A percentile compares a stretch with the other conserved stretches of the same genome.
Evolutionary conservation across 768 basidiomycete genomes (phyloP).

Genomic region (Boletellus sp.): DNA sequence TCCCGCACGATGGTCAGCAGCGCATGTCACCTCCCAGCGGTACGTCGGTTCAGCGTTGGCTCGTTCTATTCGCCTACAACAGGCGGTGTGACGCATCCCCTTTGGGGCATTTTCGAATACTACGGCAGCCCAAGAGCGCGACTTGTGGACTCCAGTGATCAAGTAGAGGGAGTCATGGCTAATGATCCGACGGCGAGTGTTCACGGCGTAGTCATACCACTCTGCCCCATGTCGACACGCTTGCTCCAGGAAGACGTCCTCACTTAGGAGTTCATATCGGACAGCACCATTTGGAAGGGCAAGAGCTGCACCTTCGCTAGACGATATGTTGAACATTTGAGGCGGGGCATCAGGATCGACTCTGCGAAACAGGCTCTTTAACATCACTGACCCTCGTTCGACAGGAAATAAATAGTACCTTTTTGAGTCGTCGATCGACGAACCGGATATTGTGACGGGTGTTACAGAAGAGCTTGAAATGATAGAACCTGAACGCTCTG

Average conservation of each 20-base stretch:
- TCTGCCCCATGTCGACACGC: constrained; percentile 15
- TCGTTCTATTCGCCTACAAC: constrained; percentile 7
- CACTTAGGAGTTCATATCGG: constrained; percentile 22
- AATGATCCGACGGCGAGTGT: constrained; percentile 7
- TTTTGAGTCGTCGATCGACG: background rate
- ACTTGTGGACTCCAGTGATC: constrained; percentile 11
- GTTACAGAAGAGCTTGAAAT: constrained; percentile 5
- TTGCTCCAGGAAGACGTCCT: constrained; percentile 12
- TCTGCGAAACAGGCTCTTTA: background rate
- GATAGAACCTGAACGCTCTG: background rate
- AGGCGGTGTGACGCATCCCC: background rate
- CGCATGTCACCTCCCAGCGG: constrained; percentile 8
- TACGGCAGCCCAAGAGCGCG: constrained; percentile 22
- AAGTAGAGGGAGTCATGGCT: constrained; percentile 24
- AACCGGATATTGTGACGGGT: background rate
- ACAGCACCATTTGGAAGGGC: constrained; percentile 31
- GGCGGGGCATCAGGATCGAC: background rate
- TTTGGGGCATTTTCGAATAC: background rate
- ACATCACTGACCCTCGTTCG: too few species aligned
- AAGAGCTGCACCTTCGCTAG: constrained; percentile 29
- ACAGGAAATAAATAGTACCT: background rate
- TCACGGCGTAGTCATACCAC: constrained; percentile 28
- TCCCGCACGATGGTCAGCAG: constrained; percentile 11
- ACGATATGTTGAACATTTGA: constrained; percentile 11
- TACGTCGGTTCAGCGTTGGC: constrained; percentile 2